Conservation (phyloP, 352 stramenopile genomes). For the Elongisporangium undulatum region DNA sequence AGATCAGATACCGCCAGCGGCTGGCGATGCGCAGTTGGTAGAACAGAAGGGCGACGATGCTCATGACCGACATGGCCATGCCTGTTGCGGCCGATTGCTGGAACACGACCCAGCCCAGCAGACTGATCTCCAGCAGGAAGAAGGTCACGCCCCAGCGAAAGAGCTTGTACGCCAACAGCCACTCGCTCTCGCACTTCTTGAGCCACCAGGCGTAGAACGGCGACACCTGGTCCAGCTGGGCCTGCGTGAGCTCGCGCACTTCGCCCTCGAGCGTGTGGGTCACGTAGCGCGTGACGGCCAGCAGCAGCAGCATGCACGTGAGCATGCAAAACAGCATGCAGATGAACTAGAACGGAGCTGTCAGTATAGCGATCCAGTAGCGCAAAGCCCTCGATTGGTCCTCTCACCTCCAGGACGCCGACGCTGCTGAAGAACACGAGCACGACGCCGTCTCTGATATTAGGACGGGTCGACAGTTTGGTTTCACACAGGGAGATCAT, state of each 20-base stretch:
- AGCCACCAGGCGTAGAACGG: constrained; percentile 72
- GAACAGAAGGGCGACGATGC: constrained; percentile 45
- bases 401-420: constrained; percentile 46
- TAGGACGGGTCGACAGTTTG: constrained; percentile 38
- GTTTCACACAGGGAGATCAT: constrained; percentile 77
- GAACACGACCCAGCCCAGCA: constrained; percentile 68
- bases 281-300: constrained; percentile 73
- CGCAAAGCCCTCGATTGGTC: too few species aligned
- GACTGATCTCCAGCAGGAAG: constrained; percentile 50
- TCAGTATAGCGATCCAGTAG: too few species aligned
- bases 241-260: constrained; percentile 39
- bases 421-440: constrained; percentile 57
- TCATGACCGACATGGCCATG: constrained; percentile 46
- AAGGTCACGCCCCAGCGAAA: constrained; percentile 56
- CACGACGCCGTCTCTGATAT: constrained; percentile 45
- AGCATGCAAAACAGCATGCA: constrained; percentile 73
- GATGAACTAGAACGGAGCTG: constrained; percentile 64
- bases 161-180: constrained; percentile 61
- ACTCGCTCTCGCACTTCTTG: constrained; percentile 65
- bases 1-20: constrained; percentile 69
- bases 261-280: constrained; percentile 75
- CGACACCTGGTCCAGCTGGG: constrained; percentile 61
- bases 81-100: constrained; percentile 30
- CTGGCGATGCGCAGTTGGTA: constrained; percentile 66
- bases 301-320: constrained; percentile 61